A percentile compares a stretch with the other conserved stretches of the same genome.
Evolutionary conservation across 441 rosid species (phyloP).

Genomic region (Eutrema salsugineum): DNA sequence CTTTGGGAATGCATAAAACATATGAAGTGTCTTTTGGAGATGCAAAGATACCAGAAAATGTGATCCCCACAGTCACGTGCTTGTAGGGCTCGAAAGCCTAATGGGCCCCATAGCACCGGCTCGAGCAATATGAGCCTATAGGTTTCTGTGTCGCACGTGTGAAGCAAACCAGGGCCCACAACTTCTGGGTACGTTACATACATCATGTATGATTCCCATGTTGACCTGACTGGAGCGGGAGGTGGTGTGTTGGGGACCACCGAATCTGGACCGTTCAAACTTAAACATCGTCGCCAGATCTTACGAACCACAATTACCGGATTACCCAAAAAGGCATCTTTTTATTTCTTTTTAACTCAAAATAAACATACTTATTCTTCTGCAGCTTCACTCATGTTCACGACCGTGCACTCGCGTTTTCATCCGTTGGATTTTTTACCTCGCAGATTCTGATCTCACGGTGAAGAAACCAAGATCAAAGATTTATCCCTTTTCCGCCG

Average conservation of each 20-base stretch:
- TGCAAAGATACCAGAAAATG: not conserved
- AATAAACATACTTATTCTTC: not conserved
- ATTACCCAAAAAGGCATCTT: conserved; percentile 11
- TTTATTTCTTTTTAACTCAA: not conserved
- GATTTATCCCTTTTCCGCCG: conserved; percentile 14
- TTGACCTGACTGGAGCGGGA: conserved; percentile 23
- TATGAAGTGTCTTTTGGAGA: no score
- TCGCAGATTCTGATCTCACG: conserved; percentile 10
- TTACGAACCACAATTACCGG: conserved; percentile 8
- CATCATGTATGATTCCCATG: conserved; percentile 18
- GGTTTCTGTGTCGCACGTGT: conserved; percentile 24
- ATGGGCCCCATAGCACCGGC: conserved; percentile 1
- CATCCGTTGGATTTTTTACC: conserved; percentile 16
- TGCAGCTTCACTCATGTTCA: conserved; percentile 5
- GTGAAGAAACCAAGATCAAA: not conserved
- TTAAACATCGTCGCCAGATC: not conserved
- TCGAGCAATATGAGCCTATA: not conserved
- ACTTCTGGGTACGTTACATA: conserved; percentile 8
- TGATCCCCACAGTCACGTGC: conserved; percentile 16
- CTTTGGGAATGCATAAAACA: no score
- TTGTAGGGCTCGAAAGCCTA: conserved; percentile 19
- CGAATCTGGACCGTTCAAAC: conserved; percentile 23
- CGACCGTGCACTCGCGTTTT: not conserved
- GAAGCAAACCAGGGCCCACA: conserved; percentile 5
- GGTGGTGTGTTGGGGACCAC: conserved; percentile 19